Base-by-base conservation (phyloP, 345 rosid species). In the Eutrema yunnanense region DNA sequence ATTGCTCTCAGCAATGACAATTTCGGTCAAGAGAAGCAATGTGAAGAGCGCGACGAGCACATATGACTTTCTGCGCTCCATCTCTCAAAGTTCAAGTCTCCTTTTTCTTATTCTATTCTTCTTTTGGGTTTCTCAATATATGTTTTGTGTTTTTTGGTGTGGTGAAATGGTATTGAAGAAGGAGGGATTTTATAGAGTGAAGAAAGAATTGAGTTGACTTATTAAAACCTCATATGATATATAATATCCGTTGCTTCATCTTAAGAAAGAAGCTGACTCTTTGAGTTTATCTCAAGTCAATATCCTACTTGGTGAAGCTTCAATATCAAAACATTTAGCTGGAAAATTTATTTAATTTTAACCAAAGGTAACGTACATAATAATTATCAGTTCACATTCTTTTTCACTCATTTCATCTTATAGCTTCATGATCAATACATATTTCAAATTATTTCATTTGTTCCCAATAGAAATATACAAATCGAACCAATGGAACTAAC, bases 41-140 rank as follows among this genome's bases (percentile, higher is more conserved):
- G 80, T 69, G 32, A 85, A 72, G 64, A 84, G 19, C 33, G 80
- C 75, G 9, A 71, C 76, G 12, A 76, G 72, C 76, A 71, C 80
- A 34, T 76, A 76, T 32, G 80, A 57, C 78, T 57, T 60, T 53
- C 60, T 70, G 80, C 9, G 53, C 71, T 62, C 81, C 81, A 78
- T 78, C 5, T 71, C 34, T 48, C 54, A 55, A 22, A 57, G 10
- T 47, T 32, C n/a, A 59, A 65, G 43, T 64, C 53, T 72, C 50
- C 54, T 37, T 36, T 9, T 50, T 38, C 73, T 73, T 65, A 19
- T 40, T 48, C 50, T 22, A 22, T 30, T 40, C 22, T 65, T 74
- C 19, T 77, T 65, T 52, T 19, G 22, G 34, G 40, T 67, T 57
- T 73, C 58, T 61, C 46, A 14, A 65, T n/a, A 65, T n/a, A 42